A percentile compares a stretch with the other conserved stretches of the same genome.
These are phyloP conservation scores for Plasmopara halstedii DNA, from an alignment of 352 stramenopile genomes.

Conservation along the genomic window DNA sequence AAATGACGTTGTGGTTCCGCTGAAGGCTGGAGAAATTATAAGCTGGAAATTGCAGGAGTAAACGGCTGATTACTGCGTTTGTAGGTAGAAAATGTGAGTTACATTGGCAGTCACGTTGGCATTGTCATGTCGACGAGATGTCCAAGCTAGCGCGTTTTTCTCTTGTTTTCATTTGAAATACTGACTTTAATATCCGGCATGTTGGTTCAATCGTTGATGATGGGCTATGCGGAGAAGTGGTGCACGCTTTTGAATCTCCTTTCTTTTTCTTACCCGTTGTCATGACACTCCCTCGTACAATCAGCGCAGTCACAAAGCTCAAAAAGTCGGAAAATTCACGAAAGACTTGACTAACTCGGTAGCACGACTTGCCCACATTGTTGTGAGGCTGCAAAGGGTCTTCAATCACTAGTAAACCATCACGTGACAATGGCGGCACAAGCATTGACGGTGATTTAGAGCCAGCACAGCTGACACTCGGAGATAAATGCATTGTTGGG, in stretches of 20 bases:
- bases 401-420: constrained; percentile 54
- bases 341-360: constrained; percentile 77
- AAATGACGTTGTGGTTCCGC: constrained; percentile 75
- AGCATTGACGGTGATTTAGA: constrained; percentile 18
- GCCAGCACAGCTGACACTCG: constrained; percentile 5
- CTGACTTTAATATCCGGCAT: constrained; percentile 52
- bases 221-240: constrained; percentile 1
- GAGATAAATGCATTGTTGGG: constrained; percentile 9
- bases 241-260: constrained; percentile 2
- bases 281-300: constrained; percentile 73
- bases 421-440: constrained; percentile 16
- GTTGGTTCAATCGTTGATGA: constrained; percentile 16
- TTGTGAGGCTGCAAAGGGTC: constrained; percentile 65
- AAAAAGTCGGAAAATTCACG: constrained; percentile 78
- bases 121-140: constrained; percentile 11
- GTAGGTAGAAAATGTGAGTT: background rate
- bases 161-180: constrained; percentile 59
- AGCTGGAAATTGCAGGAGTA: constrained; percentile 72
- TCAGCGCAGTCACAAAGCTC: constrained; percentile 72
- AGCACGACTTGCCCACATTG: constrained; percentile 82
- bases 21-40: constrained; percentile 90
- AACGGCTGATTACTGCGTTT: background rate
- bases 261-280: constrained; percentile 43
- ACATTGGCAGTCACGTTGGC: background rate
- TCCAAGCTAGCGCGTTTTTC: constrained; percentile 40